Base-by-base conservation (phyloP, 1,284 basidiomycete genomes). In the Malassezia globosa region DNA sequence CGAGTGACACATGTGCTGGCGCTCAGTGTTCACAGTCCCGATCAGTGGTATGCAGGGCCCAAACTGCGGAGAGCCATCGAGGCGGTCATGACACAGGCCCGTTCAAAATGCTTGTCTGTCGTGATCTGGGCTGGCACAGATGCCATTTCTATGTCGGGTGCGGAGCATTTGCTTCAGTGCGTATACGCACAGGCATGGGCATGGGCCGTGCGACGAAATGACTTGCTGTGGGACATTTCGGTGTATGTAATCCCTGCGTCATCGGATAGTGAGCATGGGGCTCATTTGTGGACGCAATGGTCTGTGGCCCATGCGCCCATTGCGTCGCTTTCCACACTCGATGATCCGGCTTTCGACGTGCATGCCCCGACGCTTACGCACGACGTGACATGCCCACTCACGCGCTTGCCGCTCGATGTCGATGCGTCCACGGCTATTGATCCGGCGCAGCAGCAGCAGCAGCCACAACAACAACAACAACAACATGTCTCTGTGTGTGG, bases 141-240 rank as follows among this genome's bases (percentile, higher is more conserved):
- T 7, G 26, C 29, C 11, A 16, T 16, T 14, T n/a, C 24, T 41
- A 63, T 64, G 36, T 53, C 57, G 21, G 46, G 57, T 33, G 47
- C 64, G 37, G 64, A 69, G 46, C 41, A 42, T 5, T 61, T 66
- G 34, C 59, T 69, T 27, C 61, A 66, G 39, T 57, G 56, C 47
- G 45, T 56, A 6, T 71, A 71, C 37, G 59, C 63, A 4, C 45
- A 56, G 37, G 64, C 61, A 2, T 69, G 66, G 66, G 56, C 40
- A 23, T 53, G 55, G 8, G 68, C 66, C 4, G 48, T 61, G 18
- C 33, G 53, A 27, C 48, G 48, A 11, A 51, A 58, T 19, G 23
- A 48, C 14, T 51, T 64, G 43, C 40, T 59, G n/a, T 42, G 51
- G 23, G 58, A 69, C 37, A 55, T 71, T 22, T 52, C 55, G 21